These are phyloP conservation scores for Coemansia sp. DNA, from an alignment of 192 early-diverging fungal species.

Conservation along the genomic window DNA sequence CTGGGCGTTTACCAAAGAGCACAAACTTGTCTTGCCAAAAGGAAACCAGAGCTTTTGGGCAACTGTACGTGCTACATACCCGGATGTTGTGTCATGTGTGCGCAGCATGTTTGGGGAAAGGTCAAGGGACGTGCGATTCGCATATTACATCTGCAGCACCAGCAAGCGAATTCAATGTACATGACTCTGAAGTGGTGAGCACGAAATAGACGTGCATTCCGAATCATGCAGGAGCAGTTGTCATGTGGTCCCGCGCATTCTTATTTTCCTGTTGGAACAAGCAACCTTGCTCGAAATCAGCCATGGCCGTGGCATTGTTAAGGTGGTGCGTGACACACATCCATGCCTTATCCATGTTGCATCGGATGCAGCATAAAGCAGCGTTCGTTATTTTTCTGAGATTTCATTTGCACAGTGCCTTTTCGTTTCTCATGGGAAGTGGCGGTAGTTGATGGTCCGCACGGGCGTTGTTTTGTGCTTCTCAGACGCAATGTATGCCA, in stretches of 20 bases:
- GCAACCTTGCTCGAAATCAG: not conserved
- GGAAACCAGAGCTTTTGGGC: no score
- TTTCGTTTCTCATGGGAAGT: not conserved
- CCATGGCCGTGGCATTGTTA: not conserved
- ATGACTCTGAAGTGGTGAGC: not conserved
- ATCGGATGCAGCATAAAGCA: not conserved
- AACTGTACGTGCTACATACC: not conserved
- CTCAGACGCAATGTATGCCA: not conserved
- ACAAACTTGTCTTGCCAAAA: no score
- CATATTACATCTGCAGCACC: not conserved
- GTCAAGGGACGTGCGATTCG: not conserved
- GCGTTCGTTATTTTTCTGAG: not conserved
- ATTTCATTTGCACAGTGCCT: not conserved
- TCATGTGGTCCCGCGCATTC: not conserved
- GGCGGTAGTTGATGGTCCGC: not conserved
- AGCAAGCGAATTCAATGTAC: constrained; percentile 1
- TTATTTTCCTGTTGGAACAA: not conserved
- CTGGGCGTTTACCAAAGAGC: no score
- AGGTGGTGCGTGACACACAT: not conserved
- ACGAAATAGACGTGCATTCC: not conserved
- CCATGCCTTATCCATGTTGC: not conserved
- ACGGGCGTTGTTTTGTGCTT: not conserved
- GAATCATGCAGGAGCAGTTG: not conserved
- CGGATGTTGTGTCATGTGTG: not conserved
- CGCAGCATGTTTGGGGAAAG: not conserved